Evolutionary conservation across 1,139 yeast genomes (phyloP), one percentile per base, ranked within the genome.

Genomic region (Zygotorulaspora mrakii): DNA sequence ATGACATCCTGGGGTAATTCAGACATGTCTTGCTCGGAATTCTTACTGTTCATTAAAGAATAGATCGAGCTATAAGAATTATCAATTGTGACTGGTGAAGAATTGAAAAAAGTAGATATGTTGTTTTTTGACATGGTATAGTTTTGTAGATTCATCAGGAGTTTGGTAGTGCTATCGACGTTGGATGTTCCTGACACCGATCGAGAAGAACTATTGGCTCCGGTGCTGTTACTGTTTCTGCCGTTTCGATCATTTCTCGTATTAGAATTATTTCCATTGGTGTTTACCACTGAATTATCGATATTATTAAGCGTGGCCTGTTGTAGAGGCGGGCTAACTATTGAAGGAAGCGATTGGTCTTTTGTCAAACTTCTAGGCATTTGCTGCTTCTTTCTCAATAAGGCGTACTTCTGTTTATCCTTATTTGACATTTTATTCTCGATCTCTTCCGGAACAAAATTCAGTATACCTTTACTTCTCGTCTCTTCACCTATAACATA

Each of bases 11-110:
- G 74, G 1, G 94, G 84, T 11, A 89, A 67, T 6, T 76, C 67
- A 5, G 85, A 72, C 37, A 87, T 76, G 59, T 88, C 91, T 55
- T 86, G 82, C 35, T 72, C 69, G 18, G 77, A 74, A 58, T 82
- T 79, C 23, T 65, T 61, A 2, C 79, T 68, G 37, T 77, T 82
- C 45, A 82, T 79, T 43, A 89, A 69, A 31, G 80, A 76, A 59
- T 78, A 89, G 16, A 73, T 52, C 1, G 71, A 56, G 24, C 67
- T 62, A 43, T 67, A 70, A 9, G 67, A 60, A 41, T 62, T 62
- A 42, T 62, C 65, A 26, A 62, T 58, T 1, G 73, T 65, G 2
- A 66, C 54, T 11, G 64, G 61, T 1, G 70, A 61, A 27, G 62
- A 59, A 45, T 69, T 67, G 40, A 59, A 64, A 43, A 59, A 56